Evolutionary conservation across 73 alveolate species (phyloP), one percentile per base, ranked within the genome.

Genomic region (Paramecium octaurelia): DNA sequence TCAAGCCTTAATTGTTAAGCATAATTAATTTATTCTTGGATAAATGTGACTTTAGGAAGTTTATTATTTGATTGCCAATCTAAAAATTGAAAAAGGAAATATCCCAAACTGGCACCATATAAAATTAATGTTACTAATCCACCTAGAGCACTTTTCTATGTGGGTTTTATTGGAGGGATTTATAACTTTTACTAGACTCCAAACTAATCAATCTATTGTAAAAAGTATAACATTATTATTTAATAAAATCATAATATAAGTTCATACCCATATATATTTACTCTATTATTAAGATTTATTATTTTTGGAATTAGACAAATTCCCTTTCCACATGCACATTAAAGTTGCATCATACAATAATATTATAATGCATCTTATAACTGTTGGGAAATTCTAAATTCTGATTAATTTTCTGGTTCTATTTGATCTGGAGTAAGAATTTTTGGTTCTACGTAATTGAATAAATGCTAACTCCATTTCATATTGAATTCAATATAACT

Each of bases 41-140:
- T 16, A 20, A 16, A 64, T 14, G 91, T 80, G 9, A 80, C 31
- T 42, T 80, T 80, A 44, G 91, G 91, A 8, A 80, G 44, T 23
- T 31, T 40, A 4, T 80, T 31, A 27, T 80, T 46, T 11, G 44
- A 31, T 40, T 9, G 4, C 91, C 91, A 80, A 11, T 31, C 46
- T 4, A 10, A 14, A 23, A 80, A 21, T 8, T 23, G 6, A 44
- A 20, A 80, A 4, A 80, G 42, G 8, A 80, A 80, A 48, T 80
- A 80, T 11, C 64, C 91, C 6, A 80, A 80, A 80, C 91, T 80
- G 6, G 12, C 14, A n/a, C 91, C 91, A 80, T 80, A 80, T 31
- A 80, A 24, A 24, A 80, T 24, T 21, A 80, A 3, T 1, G 76
- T 20, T 12, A 80, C 50, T 20, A 80, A 24, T 44, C 91, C 91